Percentiles rank a stretch among this genome's conserved stretches.
Evolutionary conservation across 306 rosid species (phyloP).

Genomic region (Rosa lucieae): DNA sequence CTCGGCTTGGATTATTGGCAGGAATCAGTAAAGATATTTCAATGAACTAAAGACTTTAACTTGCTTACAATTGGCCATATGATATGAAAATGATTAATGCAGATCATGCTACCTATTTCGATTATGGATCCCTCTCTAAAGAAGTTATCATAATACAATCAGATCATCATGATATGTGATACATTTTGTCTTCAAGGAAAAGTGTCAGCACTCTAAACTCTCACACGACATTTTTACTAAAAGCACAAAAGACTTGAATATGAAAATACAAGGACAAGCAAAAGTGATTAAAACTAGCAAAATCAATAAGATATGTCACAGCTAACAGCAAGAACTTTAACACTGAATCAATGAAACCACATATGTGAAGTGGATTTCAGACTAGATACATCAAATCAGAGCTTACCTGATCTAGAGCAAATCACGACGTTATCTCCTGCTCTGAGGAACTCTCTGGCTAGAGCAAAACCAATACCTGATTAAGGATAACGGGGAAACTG

Average conservation of each 20-base stretch:
- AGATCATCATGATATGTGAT: no score
- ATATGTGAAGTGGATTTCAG: slow-evolving; percentile 16
- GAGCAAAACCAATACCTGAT: slow-evolving; percentile 84
- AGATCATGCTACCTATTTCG: no score
- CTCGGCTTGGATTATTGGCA: no score
- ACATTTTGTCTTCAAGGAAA: no score
- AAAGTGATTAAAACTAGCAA: neutral
- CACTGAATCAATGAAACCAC: slow-evolving; percentile 16
- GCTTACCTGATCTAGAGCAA: slow-evolving; percentile 79
- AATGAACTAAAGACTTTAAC: no score
- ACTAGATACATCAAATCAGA: neutral
- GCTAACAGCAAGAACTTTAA: neutral
- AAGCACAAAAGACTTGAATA: neutral
- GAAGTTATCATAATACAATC: no score
- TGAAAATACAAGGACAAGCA: neutral
- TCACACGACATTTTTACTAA: no score
- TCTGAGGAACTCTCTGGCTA: slow-evolving; percentile 82
- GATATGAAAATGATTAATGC: no score
- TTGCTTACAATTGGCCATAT: no score
- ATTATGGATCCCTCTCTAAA: no score
- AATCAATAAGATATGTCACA: neutral
- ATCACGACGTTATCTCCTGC: slow-evolving; percentile 79
- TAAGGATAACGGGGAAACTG: neutral
- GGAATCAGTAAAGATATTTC: no score
- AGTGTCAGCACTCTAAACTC: no score